Evolutionary conservation across 257 asterid species (phyloP), one percentile per base, ranked within the genome.

Genomic region (Forsythia suspensa): DNA sequence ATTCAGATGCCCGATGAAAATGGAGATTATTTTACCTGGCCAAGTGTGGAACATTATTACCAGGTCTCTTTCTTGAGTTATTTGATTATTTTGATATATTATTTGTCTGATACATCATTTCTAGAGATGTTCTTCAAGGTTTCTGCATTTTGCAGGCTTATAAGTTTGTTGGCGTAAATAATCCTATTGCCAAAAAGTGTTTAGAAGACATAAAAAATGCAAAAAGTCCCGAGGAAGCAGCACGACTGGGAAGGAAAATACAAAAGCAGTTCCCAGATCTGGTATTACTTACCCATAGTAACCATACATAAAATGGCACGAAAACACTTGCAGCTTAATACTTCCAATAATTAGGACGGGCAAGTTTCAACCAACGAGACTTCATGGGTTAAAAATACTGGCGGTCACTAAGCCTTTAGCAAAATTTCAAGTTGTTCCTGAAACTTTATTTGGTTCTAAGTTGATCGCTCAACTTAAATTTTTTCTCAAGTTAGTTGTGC

Each of bases 151-250:
- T 83, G 83, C 81, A 95, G 99, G 98, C 97, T 65, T 86, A 88
- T 57, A 95, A 95, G 87, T 93, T 95, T 86, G 87, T 85, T 9
- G 98, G 94, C 71, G 76, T 88, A 69, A 83, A 86, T 78, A 90
- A 93, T 77, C 94, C 92, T 52, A 78, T 79, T 65, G 97, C 97
- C 44, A 84, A 71, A 51, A 82, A 66, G 20, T 84, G 90, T 75
- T 82, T 92, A 61, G 87, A 90, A 79, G 92, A 90, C 80, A 89
- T 95, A 74, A 93, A 90, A 83, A 78, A 74, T 41, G 92, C 95
- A 44, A 89, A 87, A 89, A 95, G 99, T 72, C 98, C 99, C 0
- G 99, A 95, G 89, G 99, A 95, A 90, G 99, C 99, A 67, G 98
- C 98, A 75, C 89, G 97, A 46, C 43, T 95, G 40, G 99, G 99